Conservation (phyloP, 805 yeast species). For the Starmera pachycereana region DNA sequence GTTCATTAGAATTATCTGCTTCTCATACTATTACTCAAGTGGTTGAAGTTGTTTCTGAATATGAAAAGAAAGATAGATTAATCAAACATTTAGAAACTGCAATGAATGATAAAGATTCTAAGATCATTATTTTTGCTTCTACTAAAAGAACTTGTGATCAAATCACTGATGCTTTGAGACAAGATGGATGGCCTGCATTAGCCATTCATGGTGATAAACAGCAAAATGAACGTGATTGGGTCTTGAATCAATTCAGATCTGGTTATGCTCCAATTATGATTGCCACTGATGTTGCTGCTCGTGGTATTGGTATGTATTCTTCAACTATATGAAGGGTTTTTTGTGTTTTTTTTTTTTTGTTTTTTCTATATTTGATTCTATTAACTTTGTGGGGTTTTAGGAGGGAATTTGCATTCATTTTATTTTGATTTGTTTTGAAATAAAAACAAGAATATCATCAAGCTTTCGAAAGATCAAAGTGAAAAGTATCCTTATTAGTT, state of each 20-base stretch:
- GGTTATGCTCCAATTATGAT: constrained; percentile 97
- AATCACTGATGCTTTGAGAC: constrained; percentile 80
- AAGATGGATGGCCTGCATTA: constrained; percentile 97
- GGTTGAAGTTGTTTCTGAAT: constrained; percentile 85
- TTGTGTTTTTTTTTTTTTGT: too few species aligned
- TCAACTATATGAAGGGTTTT: constrained; percentile 4
- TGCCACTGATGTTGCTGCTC: constrained; percentile 99
- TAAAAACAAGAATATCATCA: too few species aligned
- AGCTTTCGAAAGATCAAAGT: too few species aligned
- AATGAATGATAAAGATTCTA: constrained; percentile 58
- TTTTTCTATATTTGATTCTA: neutral
- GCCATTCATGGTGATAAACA: constrained; percentile 98
- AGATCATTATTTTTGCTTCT: constrained; percentile 85
- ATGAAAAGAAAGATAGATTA: constrained; percentile 89
- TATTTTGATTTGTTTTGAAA: too few species aligned
- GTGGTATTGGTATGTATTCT: constrained; percentile 93
- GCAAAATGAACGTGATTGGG: constrained; percentile 99
- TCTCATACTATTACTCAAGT: constrained; percentile 92
- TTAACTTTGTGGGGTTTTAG: too few species aligned
- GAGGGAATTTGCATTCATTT: too few species aligned
- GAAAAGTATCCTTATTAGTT: too few species aligned
- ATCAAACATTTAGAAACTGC: constrained; percentile 76
- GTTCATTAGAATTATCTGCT: constrained; percentile 92
- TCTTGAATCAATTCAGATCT: constrained; percentile 78
- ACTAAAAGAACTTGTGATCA: constrained; percentile 98